phyloP scores from a whole-genome alignment of 1,139 yeast genomes.

The Hansenula lynferdii region DNA sequence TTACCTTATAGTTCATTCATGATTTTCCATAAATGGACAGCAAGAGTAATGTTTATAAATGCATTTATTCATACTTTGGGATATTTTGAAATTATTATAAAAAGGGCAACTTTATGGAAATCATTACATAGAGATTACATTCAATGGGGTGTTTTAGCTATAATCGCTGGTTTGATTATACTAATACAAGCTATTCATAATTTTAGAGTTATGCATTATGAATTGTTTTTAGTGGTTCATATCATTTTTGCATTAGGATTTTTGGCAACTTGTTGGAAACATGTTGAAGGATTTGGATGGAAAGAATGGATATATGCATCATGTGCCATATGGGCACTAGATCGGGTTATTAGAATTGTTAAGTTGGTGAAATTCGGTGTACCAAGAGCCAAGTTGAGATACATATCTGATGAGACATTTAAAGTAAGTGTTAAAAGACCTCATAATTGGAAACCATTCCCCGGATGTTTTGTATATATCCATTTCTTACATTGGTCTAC shows the following conservation, averaged over 20 bases:
- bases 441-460: constrained; percentile 27
- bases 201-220: constrained; percentile 53
- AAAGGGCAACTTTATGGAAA: constrained; percentile 11
- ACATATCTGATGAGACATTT: constrained; percentile 44
- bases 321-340: constrained; percentile 28
- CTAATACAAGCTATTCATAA: constrained; percentile 38
- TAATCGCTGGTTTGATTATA: constrained; percentile 34
- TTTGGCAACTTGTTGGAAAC: constrained; percentile 54
- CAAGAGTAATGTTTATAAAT: constrained; percentile 39
- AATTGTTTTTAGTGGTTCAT: constrained; percentile 54
- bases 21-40: constrained; percentile 63
- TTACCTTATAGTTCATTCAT: constrained; percentile 60
- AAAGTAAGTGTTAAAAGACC: constrained; percentile 29
- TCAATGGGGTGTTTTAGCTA: constrained; percentile 49
- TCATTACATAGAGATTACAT: constrained; percentile 12
- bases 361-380: constrained; percentile 28
- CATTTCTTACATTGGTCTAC: constrained; percentile 36
- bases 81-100: constrained; percentile 31
- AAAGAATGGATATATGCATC: constrained; percentile 19
- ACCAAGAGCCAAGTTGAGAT: constrained; percentile 36
- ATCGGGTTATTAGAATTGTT: constrained; percentile 26
- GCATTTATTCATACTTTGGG: constrained; percentile 37
- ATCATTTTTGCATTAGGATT: constrained; percentile 48
- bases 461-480: constrained; percentile 33
- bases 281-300: constrained; percentile 37